These are phyloP conservation scores for Lotmaria passim DNA, from an alignment of 208 protist genomes.

Conservation along the genomic window DNA sequence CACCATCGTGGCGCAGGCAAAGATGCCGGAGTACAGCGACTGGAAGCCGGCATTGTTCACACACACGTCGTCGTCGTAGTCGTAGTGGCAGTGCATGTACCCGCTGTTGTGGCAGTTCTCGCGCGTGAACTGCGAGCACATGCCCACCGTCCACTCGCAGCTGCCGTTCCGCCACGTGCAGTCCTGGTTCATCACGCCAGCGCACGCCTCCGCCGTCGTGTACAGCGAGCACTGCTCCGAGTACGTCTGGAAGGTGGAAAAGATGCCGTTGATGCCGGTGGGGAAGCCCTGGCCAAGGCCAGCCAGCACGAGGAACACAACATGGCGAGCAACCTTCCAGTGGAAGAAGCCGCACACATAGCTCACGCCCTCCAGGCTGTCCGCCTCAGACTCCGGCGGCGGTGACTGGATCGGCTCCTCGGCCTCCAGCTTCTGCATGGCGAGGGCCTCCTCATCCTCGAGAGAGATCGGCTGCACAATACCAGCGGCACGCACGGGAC, in stretches of 20 bases:
- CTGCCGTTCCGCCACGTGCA: constrained; percentile 12
- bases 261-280: constrained; percentile 21
- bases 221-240: constrained; percentile 24
- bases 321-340: constrained; percentile 20
- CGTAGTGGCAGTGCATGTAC: constrained; percentile 25
- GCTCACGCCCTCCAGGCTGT: constrained; percentile 20
- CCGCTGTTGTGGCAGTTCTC: constrained; percentile 15
- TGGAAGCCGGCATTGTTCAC: constrained; percentile 10
- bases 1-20: constrained; percentile 16
- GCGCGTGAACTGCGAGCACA: constrained; percentile 12
- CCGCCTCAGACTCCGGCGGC: constrained; percentile 12
- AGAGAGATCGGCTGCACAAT: constrained; percentile 21
- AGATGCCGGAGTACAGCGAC: constrained; percentile 15
- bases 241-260: constrained; percentile 16
- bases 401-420: not conserved
- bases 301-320: constrained; percentile 14
- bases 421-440: constrained; percentile 18
- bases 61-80: constrained; percentile 11
- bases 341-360: constrained; percentile 24
- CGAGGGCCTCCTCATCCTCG: constrained; percentile 19
- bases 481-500: constrained; percentile 9
- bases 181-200: constrained; percentile 16
- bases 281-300: constrained; percentile 17
- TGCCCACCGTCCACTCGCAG: constrained; percentile 20
- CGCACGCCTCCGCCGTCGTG: constrained; percentile 19